Evolutionary conservation across 768 basidiomycete species (phyloP).

Genomic region (Royoungia palumana): DNA sequence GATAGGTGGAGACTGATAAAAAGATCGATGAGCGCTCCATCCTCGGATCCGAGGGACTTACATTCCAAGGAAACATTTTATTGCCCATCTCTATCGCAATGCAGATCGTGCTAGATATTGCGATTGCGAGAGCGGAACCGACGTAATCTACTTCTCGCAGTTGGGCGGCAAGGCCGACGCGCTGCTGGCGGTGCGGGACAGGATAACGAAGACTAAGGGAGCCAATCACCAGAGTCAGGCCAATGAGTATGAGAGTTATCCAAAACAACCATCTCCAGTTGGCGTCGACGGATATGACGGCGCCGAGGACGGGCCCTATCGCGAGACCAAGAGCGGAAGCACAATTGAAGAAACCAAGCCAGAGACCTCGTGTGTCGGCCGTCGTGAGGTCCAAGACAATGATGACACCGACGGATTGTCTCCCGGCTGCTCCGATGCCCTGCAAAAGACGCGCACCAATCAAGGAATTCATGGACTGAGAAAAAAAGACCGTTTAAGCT

Average conservation of each 20-base stretch:
- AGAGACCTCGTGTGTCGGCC: conserved; percentile 32
- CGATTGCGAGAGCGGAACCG: conserved; percentile 27
- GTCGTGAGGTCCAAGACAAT: conserved; percentile 36
- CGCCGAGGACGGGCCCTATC: conserved; percentile 46
- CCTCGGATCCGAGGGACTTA: conserved; percentile 12
- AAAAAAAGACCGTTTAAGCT: conserved; percentile 1
- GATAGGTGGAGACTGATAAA: conserved; percentile 28
- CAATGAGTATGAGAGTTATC: conserved; percentile 37
- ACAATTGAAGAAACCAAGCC: conserved; percentile 36
- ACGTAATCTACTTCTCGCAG: conserved; percentile 34
- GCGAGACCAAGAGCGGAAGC: conserved; percentile 42
- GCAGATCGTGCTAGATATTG: conserved; percentile 35
- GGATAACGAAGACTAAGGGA: conserved; percentile 29
- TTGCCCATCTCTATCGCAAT: conserved; percentile 39
- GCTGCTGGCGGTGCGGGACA: conserved; percentile 31
- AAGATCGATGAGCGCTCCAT: conserved; percentile 2
- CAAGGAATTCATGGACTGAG: conserved; percentile 34
- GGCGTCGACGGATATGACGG: conserved; percentile 41
- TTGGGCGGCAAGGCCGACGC: conserved; percentile 31
- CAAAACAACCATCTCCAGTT: conserved; percentile 49
- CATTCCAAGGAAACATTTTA: conserved; percentile 34
- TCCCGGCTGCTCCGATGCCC: conserved; percentile 36
- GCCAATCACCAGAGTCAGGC: conserved; percentile 26
- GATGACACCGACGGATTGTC: conserved; percentile 36
- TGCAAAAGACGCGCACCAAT: conserved; percentile 34